These are phyloP conservation scores for Mucor circinelloides DNA, from an alignment of 371 early-diverging fungal species.

Conservation along the genomic window DNA sequence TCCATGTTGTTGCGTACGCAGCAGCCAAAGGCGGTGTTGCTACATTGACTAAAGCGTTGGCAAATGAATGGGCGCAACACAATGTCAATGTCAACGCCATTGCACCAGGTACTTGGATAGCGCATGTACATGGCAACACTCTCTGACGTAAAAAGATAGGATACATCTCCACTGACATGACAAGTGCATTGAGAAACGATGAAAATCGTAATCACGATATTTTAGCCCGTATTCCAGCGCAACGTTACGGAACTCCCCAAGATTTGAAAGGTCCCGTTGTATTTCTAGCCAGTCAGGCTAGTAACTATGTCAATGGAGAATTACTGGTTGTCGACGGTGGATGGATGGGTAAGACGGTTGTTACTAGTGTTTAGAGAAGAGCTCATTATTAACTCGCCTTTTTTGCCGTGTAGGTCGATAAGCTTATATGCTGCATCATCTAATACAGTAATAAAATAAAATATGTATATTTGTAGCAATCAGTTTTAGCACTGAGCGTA, in stretches of 20 bases:
- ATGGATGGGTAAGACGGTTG: slow-evolving; percentile 28
- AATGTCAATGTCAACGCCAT: slow-evolving; percentile 58
- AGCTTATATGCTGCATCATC: too few relatives aligned
- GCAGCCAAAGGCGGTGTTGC: slow-evolving; percentile 17
- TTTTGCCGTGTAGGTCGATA: background rate
- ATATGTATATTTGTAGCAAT: too few relatives aligned
- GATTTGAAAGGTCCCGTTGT: slow-evolving; percentile 52
- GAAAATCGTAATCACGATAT: slow-evolving; percentile 24
- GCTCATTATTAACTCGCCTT: background rate
- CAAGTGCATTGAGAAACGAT: slow-evolving; percentile 32
- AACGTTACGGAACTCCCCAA: slow-evolving; percentile 50
- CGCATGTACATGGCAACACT: too few relatives aligned
- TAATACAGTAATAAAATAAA: too few relatives aligned
- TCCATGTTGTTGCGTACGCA: slow-evolving; percentile 26
- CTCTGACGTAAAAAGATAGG: slow-evolving; percentile 17
- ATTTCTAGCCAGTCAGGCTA: slow-evolving; percentile 44
- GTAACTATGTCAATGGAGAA: slow-evolving; percentile 54
- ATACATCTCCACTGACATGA: slow-evolving; percentile 59
- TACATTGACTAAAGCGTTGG: slow-evolving; percentile 9
- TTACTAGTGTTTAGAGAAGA: background rate
- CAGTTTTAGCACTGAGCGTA: too few relatives aligned
- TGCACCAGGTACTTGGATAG: slow-evolving; percentile 58
- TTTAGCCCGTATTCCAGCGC: slow-evolving; percentile 43
- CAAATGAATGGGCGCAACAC: slow-evolving; percentile 17
- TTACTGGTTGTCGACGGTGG: slow-evolving; percentile 56